Percentiles rank a stretch among this genome's conserved stretches.
Conservation (phyloP, 1,284 basidiomycete species). For the Papiliotrema nemorosa region DNA sequence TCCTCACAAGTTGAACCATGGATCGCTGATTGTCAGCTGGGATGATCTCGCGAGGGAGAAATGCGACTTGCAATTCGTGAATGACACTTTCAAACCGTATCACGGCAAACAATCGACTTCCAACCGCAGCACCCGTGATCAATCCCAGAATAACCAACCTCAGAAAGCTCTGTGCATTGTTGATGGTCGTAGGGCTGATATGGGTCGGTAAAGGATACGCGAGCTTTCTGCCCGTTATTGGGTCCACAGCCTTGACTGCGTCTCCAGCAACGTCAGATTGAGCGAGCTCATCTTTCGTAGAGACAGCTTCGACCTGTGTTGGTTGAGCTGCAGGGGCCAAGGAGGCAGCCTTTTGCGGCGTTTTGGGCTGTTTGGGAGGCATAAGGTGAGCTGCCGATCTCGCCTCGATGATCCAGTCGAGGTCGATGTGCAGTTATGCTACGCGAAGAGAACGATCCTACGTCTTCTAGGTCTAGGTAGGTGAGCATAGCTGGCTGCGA, state of each 20-base stretch:
- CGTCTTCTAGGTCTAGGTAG: no score
- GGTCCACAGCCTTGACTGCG: background rate
- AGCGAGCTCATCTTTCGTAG: background rate
- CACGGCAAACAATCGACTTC: conserved; percentile 94
- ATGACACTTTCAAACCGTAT: conserved; percentile 98
- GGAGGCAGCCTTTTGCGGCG: background rate
- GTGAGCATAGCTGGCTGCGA: no score
- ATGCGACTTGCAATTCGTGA: conserved; percentile 85
- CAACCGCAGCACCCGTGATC: conserved; percentile 89
- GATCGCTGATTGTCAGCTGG: conserved; percentile 62
- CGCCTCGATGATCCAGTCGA: no score
- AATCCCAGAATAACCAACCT: conserved; percentile 79
- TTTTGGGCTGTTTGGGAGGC: conserved; percentile 8
- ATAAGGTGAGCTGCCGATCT: conserved; percentile 2
- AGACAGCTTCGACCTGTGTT: background rate
- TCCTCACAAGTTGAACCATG: conserved; percentile 94
- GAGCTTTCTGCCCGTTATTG: conserved; percentile 10
- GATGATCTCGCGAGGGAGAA: background rate
- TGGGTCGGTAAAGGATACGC: conserved; percentile 45
- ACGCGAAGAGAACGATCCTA: no score
- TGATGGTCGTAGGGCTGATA: conserved; percentile 59
- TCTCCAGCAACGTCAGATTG: background rate
- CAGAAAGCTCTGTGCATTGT: conserved; percentile 77
- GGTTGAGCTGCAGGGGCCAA: background rate
- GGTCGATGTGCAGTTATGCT: no score